A percentile compares a stretch with the other conserved stretches of the same genome.
Evolutionary conservation across 768 basidiomycete genomes (phyloP).

Genomic region (Auriscalpium vulgare): DNA sequence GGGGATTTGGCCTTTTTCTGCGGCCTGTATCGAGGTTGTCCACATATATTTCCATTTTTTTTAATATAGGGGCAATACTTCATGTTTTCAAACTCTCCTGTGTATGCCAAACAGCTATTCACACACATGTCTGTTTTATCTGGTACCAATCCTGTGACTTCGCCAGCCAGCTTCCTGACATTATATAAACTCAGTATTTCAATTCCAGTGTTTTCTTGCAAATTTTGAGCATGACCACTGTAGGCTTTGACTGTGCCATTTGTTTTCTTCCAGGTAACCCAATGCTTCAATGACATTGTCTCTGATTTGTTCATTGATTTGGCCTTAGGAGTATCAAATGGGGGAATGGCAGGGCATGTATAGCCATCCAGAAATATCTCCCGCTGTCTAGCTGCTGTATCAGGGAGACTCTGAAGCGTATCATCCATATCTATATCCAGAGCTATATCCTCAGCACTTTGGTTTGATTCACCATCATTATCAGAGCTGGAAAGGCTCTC

Average conservation of each 20-base stretch:
- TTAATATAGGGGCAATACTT: neutral
- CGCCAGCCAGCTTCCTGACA: neutral
- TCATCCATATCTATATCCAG: neutral
- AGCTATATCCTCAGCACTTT: neutral
- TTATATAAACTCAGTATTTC: neutral
- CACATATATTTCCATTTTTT: neutral
- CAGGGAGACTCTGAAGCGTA: neutral
- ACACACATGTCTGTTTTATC: neutral
- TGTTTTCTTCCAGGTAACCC: constrained; percentile 8
- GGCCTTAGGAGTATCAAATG: neutral
- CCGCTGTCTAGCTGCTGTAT: neutral
- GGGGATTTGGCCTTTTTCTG: neutral
- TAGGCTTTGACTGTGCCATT: constrained; percentile 20
- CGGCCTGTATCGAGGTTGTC: neutral
- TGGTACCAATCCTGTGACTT: neutral
- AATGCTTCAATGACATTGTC: constrained; percentile 13
- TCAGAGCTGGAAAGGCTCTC: neutral
- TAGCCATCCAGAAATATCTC: neutral
- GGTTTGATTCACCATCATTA: neutral
- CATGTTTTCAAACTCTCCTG: neutral
- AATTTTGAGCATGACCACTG: constrained; percentile 13
- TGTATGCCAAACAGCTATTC: neutral
- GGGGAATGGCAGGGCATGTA: neutral
- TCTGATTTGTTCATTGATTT: neutral
- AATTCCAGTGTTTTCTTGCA: constrained; percentile 13